Conservation (phyloP, 352 stramenopile species). For the Phytophthora melonis region DNA sequence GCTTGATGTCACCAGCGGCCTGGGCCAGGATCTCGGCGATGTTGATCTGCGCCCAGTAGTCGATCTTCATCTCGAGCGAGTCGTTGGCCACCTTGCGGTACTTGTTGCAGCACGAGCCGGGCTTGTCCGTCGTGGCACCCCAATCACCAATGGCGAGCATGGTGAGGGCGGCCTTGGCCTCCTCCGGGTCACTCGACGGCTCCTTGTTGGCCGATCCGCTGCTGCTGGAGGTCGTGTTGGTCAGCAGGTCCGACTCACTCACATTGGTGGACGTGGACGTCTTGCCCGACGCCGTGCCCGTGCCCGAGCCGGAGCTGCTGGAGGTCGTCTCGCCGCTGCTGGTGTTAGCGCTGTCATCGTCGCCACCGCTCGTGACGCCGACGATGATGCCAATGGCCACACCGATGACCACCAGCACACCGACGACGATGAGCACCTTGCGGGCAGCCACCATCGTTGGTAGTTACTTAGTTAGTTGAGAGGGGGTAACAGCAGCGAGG, state of each 20-base stretch:
- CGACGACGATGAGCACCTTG: constrained; percentile 77
- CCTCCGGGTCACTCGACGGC: constrained; percentile 68
- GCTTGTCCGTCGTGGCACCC: constrained; percentile 88
- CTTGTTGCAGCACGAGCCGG: constrained; percentile 90
- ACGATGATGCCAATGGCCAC: constrained; percentile 73
- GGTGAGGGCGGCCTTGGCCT: constrained; percentile 62
- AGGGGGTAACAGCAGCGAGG: constrained; percentile 32
- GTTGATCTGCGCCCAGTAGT: constrained; percentile 90
- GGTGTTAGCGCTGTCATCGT: constrained; percentile 45
- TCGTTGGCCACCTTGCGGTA: constrained; percentile 85
- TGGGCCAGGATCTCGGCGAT: constrained; percentile 82
- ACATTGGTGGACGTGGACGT: constrained; percentile 37
- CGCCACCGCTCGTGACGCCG: constrained; percentile 52
- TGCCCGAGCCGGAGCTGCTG: constrained; percentile 19
- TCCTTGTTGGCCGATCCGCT: constrained; percentile 46
- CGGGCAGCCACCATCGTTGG: constrained; percentile 42
- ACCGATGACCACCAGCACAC: constrained; percentile 76
- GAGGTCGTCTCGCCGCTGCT: constrained; percentile 29
- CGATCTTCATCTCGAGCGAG: constrained; percentile 88
- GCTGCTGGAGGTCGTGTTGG: constrained; percentile 38
- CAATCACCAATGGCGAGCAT: constrained; percentile 91
- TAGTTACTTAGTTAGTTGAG: neutral
- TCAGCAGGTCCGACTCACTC: constrained; percentile 60
- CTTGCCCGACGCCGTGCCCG: constrained; percentile 8
- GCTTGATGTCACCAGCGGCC: constrained; percentile 76